Percentiles rank a stretch among this genome's conserved stretches.
Conservation (phyloP, 2,329 filamentous ascomycete genomes). For the Fusarium sterilihyphosum region DNA sequence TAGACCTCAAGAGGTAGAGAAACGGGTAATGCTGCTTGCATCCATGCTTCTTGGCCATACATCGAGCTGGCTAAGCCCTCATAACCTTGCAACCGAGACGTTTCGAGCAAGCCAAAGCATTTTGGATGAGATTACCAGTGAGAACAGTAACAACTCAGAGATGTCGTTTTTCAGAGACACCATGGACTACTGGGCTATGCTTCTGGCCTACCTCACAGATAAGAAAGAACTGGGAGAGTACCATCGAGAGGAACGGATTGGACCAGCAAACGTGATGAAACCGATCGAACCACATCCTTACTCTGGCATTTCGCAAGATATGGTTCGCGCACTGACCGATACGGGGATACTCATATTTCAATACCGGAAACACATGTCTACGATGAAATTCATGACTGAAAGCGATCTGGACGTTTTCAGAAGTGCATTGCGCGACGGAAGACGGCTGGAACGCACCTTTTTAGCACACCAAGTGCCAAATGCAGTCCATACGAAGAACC, state of each 20-base stretch:
- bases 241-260: neutral
- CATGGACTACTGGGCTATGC: constrained; percentile 9
- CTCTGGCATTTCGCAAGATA: neutral
- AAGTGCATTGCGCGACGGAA: neutral
- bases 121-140: neutral
- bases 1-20: neutral
- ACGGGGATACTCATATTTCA: neutral
- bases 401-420: neutral
- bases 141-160: neutral
- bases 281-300: neutral
- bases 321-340: neutral
- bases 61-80: neutral
- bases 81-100: neutral
- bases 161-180: neutral
- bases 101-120: neutral
- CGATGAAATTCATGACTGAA: neutral
- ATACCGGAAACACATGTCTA: neutral
- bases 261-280: neutral
- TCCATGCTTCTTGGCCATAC: constrained; percentile 1
- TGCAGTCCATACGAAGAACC: neutral
- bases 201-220: neutral
- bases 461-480: neutral
- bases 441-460: neutral
- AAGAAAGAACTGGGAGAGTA: neutral
- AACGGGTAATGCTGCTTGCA: neutral